Conservation (phyloP, 345 rosid genomes). For the Erysimum cheiranthoides region DNA sequence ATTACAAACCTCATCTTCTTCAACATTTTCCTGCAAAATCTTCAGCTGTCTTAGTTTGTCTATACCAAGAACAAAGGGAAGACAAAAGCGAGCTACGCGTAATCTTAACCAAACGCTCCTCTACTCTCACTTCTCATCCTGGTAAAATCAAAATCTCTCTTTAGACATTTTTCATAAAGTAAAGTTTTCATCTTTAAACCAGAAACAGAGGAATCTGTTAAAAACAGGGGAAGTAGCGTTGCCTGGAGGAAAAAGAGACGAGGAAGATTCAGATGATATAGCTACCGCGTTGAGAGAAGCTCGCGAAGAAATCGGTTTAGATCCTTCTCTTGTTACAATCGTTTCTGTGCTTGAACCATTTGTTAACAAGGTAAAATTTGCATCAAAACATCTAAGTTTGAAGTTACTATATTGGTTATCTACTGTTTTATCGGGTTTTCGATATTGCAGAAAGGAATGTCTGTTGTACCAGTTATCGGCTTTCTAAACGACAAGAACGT, state of each 20-base stretch:
- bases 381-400: constrained; percentile 15
- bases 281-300: constrained; percentile 73
- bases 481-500: constrained; percentile 54
- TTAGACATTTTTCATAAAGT: neutral
- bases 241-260: constrained; percentile 70
- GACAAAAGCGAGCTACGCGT: constrained; percentile 52
- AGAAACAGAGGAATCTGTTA: neutral
- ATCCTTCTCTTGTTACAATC: constrained; percentile 59
- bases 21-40: constrained; percentile 33
- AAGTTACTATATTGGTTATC: constrained; percentile 15
- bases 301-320: constrained; percentile 68
- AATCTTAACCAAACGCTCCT: constrained; percentile 60
- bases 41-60: constrained; percentile 61
- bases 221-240: constrained; percentile 64
- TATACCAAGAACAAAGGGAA: constrained; percentile 54
- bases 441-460: constrained; percentile 49
- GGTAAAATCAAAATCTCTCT: constrained; percentile 37
- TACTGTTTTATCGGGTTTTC: neutral
- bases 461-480: constrained; percentile 67
- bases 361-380: constrained; percentile 49
- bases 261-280: constrained; percentile 56
- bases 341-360: constrained; percentile 55
- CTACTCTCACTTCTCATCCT: constrained; percentile 53
- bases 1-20: constrained; percentile 20
- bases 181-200: neutral